Conservation (phyloP, 2,329 filamentous ascomycete species). For the Macrophomina tecta region DNA sequence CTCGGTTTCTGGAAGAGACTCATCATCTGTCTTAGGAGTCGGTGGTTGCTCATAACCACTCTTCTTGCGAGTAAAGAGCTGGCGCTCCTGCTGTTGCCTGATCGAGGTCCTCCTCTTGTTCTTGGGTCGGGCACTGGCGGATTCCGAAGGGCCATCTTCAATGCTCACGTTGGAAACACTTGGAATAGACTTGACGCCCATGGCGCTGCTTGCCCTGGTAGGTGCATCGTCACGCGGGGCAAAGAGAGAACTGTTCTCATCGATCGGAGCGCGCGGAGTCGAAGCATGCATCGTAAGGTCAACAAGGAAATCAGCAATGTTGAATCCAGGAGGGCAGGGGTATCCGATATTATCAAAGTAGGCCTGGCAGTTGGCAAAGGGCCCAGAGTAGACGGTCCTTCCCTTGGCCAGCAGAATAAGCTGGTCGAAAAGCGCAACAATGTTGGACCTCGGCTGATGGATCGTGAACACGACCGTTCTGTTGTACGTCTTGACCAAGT, state of each 20-base stretch:
- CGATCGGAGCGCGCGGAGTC: slow-evolving; percentile 58
- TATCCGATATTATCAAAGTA: slow-evolving; percentile 96
- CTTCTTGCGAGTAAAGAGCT: slow-evolving; percentile 86
- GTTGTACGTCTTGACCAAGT: slow-evolving; percentile 93
- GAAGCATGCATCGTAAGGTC: slow-evolving; percentile 97
- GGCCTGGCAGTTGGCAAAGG: slow-evolving; percentile 83
- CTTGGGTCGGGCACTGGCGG: slow-evolving; percentile 66
- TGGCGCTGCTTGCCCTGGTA: slow-evolving; percentile 83
- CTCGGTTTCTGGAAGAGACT: slow-evolving; percentile 55
- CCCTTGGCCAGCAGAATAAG: slow-evolving; percentile 90
- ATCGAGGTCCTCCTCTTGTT: slow-evolving; percentile 79
- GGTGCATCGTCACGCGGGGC: slow-evolving; percentile 68
- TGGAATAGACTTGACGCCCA: slow-evolving; percentile 87
- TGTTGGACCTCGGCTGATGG: slow-evolving; percentile 96
- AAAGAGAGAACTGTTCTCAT: slow-evolving; percentile 64
- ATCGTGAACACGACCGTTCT: slow-evolving; percentile 98
- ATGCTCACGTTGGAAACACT: slow-evolving; percentile 80
- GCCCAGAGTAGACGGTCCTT: slow-evolving; percentile 89
- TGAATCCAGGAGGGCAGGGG: slow-evolving; percentile 92
- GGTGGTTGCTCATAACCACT: slow-evolving; percentile 53
- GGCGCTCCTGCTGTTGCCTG: slow-evolving; percentile 82
- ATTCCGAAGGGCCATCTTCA: slow-evolving; percentile 63
- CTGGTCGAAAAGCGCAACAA: slow-evolving; percentile 94
- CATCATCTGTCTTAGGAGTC: slow-evolving; percentile 70
- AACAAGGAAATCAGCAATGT: slow-evolving; percentile 97